phyloP scores from a whole-genome alignment of 2,329 filamentous ascomycete species.

The Neurospora sp. region DNA sequence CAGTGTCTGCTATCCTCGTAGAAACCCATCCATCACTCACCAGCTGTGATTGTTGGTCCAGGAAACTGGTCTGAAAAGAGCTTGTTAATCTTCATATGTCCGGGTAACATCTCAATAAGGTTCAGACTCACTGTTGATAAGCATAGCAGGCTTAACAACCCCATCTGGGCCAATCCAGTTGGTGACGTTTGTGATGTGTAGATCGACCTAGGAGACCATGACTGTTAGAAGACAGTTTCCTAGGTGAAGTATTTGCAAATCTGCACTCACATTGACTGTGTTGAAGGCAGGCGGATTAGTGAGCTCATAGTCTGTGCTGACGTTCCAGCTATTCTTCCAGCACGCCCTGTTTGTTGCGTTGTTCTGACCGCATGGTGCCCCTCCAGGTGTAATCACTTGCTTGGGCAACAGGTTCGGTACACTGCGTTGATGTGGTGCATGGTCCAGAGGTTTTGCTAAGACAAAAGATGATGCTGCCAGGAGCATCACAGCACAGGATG shows the following conservation, averaged over 20 bases:
- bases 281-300: conserved; percentile 18
- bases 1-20: neutral
- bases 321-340: conserved; percentile 23
- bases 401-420: conserved; percentile 7
- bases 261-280: conserved; percentile 15
- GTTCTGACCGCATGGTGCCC: conserved; percentile 20
- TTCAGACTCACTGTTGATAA: conserved; percentile 13
- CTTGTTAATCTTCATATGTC: neutral
- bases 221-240: neutral
- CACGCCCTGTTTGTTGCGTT: conserved; percentile 22
- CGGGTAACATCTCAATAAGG: neutral
- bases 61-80: conserved; percentile 9
- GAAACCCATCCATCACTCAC: neutral
- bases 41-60: conserved; percentile 12
- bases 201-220: conserved; percentile 14
- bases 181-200: conserved; percentile 19
- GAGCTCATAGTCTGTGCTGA: conserved; percentile 23
- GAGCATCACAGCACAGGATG: conserved; percentile 6
- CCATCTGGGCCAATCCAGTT: conserved; percentile 17
- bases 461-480: conserved; percentile 3
- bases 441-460: conserved; percentile 3
- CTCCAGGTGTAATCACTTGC: conserved; percentile 18
- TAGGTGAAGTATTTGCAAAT: too few species aligned
- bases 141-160: conserved; percentile 12
- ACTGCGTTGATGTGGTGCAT: conserved; percentile 4